These are phyloP conservation scores for Rauvolfia tetraphylla DNA, from an alignment of 257 asterid genomes.

Conservation along the genomic window DNA sequence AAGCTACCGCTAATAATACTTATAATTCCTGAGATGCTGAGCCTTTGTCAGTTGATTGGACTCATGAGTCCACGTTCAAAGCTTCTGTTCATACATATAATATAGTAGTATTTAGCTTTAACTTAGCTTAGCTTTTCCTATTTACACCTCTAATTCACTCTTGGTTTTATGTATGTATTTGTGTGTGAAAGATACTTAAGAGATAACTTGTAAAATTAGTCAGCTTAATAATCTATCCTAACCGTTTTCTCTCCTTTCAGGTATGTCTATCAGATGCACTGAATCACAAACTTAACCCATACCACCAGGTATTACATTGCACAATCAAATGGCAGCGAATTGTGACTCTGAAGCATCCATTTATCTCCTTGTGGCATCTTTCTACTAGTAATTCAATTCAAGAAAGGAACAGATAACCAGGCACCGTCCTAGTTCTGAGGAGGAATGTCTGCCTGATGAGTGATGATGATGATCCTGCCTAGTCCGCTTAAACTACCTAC, in stretches of 20 bases:
- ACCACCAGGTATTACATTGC: no score
- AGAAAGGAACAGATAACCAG: not conserved
- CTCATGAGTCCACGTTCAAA: constrained; percentile 12
- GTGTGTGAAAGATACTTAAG: no score
- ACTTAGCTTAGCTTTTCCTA: not conserved
- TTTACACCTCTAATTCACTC: not conserved
- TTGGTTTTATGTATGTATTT: no score
- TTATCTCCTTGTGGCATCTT: no score
- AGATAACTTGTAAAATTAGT: no score
- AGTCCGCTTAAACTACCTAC: no score
- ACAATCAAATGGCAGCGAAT: no score
- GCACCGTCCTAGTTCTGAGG: not conserved
- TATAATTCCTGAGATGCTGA: not conserved
- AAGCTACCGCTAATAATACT: not conserved
- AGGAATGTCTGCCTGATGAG: not conserved
- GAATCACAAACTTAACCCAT: no score
- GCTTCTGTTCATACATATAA: not conserved
- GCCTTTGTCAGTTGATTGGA: constrained; percentile 1
- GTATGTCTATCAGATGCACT: not conserved
- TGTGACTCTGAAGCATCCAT: no score
- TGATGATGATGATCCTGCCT: not conserved
- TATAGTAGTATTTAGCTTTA: not conserved
- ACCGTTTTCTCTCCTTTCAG: not conserved
- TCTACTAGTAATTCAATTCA: no score
- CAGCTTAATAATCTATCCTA: no score